Evolutionary conservation across 2,329 filamentous ascomycete genomes (phyloP).

Genomic region (Monilinia laxa): DNA sequence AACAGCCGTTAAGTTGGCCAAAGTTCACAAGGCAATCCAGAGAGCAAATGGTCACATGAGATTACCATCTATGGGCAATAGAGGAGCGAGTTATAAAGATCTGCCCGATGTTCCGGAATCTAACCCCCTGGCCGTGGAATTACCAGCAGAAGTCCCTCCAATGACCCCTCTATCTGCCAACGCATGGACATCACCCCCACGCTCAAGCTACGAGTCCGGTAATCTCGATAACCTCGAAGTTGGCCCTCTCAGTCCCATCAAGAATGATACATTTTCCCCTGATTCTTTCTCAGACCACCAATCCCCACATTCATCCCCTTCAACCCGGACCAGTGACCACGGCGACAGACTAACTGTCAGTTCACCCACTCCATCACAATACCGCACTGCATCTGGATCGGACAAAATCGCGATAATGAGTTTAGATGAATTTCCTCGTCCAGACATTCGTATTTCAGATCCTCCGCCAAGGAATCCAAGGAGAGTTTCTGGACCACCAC

Average conservation of each 20-base stretch:
- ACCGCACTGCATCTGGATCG: conserved; percentile 55
- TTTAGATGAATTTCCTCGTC: conserved; percentile 57
- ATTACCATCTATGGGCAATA: conserved; percentile 15
- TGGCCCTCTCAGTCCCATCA: conserved; percentile 14
- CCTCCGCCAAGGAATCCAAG: conserved; percentile 19
- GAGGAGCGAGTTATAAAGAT: conserved; percentile 26
- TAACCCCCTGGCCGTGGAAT: conserved; percentile 49
- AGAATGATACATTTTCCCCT: conserved; percentile 43
- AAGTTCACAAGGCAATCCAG: conserved; percentile 72
- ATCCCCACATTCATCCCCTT: conserved; percentile 19
- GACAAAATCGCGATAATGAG: conserved; percentile 69
- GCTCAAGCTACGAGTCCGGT: conserved; percentile 41
- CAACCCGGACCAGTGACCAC: conserved; percentile 40
- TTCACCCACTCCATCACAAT: conserved; percentile 60
- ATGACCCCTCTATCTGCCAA: conserved; percentile 24
- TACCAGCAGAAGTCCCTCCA: conserved; percentile 51
- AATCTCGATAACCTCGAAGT: conserved; percentile 37
- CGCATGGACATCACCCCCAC: conserved; percentile 31
- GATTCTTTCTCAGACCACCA: conserved; percentile 31
- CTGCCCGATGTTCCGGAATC: conserved; percentile 42
- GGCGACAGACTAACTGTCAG: conserved; percentile 56
- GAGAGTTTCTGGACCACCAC: conserved; percentile 58
- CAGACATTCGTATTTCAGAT: conserved; percentile 25
- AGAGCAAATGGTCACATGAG: conserved; percentile 29
- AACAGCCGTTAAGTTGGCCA: conserved; percentile 77